Percentiles rank a stretch among this genome's conserved stretches.
phyloP scores from a whole-genome alignment of 2,329 filamentous ascomycete species.

The Botrytis aclada region DNA sequence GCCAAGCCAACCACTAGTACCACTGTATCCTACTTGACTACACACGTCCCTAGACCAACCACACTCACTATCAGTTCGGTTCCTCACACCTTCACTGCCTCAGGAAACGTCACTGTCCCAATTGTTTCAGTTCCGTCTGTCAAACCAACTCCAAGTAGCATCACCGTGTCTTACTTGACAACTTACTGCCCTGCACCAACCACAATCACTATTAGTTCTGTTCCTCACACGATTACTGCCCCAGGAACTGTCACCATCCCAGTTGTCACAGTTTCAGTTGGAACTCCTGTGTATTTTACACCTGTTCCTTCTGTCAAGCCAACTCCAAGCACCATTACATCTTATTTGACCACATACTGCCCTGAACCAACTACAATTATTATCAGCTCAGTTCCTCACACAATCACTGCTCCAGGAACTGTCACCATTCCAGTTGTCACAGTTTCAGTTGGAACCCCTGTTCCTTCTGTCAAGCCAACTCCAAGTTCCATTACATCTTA shows the following conservation, averaged over 20 bases:
- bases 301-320: slow-evolving; percentile 1
- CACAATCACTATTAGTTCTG: slow-evolving; percentile 24
- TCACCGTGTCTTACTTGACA: slow-evolving; percentile 15
- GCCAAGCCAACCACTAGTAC: slow-evolving; percentile 13
- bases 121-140: slow-evolving; percentile 11
- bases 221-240: slow-evolving; percentile 26
- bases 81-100: slow-evolving; percentile 25
- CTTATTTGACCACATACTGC: slow-evolving; percentile 15
- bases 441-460: slow-evolving; percentile 11
- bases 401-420: slow-evolving; percentile 22
- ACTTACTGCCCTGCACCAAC: slow-evolving; percentile 22
- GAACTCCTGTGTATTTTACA: background rate
- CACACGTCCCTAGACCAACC: slow-evolving; percentile 20
- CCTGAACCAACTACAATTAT: slow-evolving; percentile 22
- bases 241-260: slow-evolving; percentile 21
- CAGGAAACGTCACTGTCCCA: slow-evolving; percentile 21
- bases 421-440: slow-evolving; percentile 25
- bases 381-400: slow-evolving; percentile 28
- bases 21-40: slow-evolving; percentile 15
- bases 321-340: slow-evolving; percentile 17
- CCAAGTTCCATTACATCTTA: slow-evolving; percentile 19
- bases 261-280: slow-evolving; percentile 19
- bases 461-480: background rate
- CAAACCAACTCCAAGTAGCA: slow-evolving; percentile 9
- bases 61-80: slow-evolving; percentile 26